Evolutionary conservation across 202 grass and related monocot genomes (phyloP).

Genomic region (Setaria viridis): DNA sequence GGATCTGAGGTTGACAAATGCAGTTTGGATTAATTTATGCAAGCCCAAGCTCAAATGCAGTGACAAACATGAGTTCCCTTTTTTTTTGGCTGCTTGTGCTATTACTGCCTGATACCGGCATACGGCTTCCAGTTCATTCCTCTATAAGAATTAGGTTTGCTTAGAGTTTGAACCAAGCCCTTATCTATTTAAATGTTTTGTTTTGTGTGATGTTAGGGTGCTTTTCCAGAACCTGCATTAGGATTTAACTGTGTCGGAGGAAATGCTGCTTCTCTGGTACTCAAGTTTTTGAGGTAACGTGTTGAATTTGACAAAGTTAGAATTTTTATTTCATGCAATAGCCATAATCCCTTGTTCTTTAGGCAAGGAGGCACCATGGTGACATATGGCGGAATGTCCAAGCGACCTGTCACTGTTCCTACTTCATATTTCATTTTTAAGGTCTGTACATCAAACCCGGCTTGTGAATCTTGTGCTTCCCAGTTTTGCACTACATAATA

Average conservation of each 20-base stretch:
- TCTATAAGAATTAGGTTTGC: background rate
- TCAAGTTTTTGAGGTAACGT: constrained; percentile 73
- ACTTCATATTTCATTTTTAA: constrained; percentile 98
- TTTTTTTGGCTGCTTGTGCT: background rate
- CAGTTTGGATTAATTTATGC: background rate
- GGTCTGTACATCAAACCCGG: constrained; percentile 55
- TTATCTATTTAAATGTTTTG: constrained; percentile 33
- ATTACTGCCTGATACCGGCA: background rate
- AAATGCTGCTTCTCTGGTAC: constrained; percentile 76
- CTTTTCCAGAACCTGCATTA: constrained; percentile 77
- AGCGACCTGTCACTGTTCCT: constrained; percentile 77
- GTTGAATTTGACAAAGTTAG: background rate
- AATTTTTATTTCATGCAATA: constrained; percentile 2
- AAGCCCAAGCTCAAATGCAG: background rate
- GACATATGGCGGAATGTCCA: constrained; percentile 98
- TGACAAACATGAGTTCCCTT: background rate
- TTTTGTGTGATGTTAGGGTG: constrained; percentile 55
- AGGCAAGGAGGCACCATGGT: constrained; percentile 95
- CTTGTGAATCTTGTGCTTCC: constrained; percentile 1
- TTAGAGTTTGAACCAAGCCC: background rate
- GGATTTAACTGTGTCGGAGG: constrained; percentile 98
- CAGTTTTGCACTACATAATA: background rate
- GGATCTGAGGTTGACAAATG: background rate
- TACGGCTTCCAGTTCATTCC: constrained; percentile 7
- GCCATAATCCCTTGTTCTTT: constrained; percentile 16